Evolutionary conservation across 2,329 filamentous ascomycete genomes (phyloP), one percentile per base, ranked within the genome.

Genomic region (Stachybotrys elegans): DNA sequence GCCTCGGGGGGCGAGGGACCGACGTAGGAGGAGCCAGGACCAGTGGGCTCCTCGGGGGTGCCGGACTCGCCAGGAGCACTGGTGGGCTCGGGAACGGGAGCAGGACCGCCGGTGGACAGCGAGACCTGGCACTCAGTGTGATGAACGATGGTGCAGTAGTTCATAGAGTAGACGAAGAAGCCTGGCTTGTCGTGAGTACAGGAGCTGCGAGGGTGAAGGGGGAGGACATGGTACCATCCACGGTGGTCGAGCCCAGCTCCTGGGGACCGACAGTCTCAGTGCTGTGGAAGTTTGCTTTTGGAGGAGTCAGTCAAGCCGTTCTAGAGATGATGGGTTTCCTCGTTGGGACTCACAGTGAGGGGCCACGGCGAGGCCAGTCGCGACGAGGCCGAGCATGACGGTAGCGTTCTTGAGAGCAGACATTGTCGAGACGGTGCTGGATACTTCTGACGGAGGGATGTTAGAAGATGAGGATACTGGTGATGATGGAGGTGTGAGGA

Each of bases 71-170:
- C 14, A 23, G 17, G 23, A n/a, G 20, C 39, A 20, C 38, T 35
- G 17, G 48, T 29, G 7, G 40, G 21, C 11, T 29, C 25, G 9
- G 29, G 32, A 8, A 22, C 12, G 20, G 48, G 48, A 21, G 32
- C 45, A 11, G 45, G 43, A 19, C 42, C 49, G 34, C 46, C 56
- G 32, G 54, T 62, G 21, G 61, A 60, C 40, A 59, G 51, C 39
- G 56, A 53, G 38, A 58, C 47, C 23, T 55, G 48, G 53, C 66
- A 69, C 42, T 56, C 49, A 23, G 64, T 67, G 44, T 56, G 57
- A 22, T 62, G 55, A 22, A 64, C 49, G 40, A 67, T 46, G 48
- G 57, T 59, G 57, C 66, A 68, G 43, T 63, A 49, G 52, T 65
- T 66, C 51, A 65, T 57, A 22, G 62, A 58, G 49, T 62, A 61